These are phyloP conservation scores for Tympanopsis confertula DNA, from an alignment of 2,329 filamentous ascomycete species.

Conservation along the genomic window DNA sequence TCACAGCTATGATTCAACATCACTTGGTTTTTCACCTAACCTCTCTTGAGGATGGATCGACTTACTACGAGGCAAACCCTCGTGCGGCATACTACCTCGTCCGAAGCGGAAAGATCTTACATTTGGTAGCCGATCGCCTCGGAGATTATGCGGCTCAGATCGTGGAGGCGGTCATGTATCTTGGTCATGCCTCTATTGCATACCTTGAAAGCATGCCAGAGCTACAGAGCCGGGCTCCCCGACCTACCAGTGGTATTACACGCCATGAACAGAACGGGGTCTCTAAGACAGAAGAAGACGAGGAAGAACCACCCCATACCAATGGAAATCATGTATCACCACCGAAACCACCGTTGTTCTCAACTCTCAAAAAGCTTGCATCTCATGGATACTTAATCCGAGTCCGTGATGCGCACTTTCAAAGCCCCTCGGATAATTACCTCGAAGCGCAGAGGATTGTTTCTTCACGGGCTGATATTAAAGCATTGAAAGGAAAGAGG, in stretches of 20 bases:
- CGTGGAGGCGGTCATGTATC: not conserved
- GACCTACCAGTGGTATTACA: not conserved
- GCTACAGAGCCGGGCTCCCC: no score
- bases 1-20: slow-evolving; percentile 1
- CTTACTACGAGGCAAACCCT: not conserved
- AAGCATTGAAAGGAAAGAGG: slow-evolving; percentile 22
- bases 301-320: not conserved
- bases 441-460: slow-evolving; percentile 21
- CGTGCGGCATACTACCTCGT: not conserved
- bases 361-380: slow-evolving; percentile 23
- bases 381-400: slow-evolving; percentile 25
- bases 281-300: not conserved
- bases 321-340: no score
- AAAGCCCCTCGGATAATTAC: slow-evolving; percentile 23
- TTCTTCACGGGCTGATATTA: slow-evolving; percentile 14
- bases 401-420: slow-evolving; percentile 24
- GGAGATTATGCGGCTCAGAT: not conserved
- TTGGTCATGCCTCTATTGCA: not conserved
- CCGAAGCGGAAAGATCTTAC: not conserved
- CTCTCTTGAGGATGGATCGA: not conserved
- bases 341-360: slow-evolving; percentile 18
- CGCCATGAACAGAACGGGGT: no score
- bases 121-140: not conserved
- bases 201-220: slow-evolving; percentile 1
- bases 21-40: not conserved